phyloP scores from a whole-genome alignment of 2,329 filamentous ascomycete species.

The Aureobasidium leucospermi region DNA sequence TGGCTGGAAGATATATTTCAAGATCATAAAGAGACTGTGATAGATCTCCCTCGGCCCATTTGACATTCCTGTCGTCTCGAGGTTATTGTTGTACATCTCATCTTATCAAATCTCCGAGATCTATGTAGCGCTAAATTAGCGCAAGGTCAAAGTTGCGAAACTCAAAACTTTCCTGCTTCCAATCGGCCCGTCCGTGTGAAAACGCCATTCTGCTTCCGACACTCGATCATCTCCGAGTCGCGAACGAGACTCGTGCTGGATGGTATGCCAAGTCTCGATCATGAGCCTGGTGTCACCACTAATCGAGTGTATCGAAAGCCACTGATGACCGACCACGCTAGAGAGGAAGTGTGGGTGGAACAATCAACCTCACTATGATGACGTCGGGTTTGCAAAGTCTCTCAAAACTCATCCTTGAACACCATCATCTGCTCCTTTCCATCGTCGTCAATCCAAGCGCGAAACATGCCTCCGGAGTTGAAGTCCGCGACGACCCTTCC shows the following conservation, averaged over 20 bases:
- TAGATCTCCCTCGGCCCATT: not conserved
- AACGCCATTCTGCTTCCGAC: not conserved
- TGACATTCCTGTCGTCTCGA: not conserved
- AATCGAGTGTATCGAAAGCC: not conserved
- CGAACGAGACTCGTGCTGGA: slow-evolving; percentile 1
- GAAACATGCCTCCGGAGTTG: slow-evolving; percentile 84
- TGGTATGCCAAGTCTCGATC: not conserved
- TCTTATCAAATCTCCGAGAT: slow-evolving; percentile 10
- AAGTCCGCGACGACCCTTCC: slow-evolving; percentile 64
- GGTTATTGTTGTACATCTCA: not conserved
- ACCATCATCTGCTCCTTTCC: slow-evolving; percentile 53
- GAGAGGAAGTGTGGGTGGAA: too few species aligned
- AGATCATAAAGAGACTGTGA: too few species aligned
- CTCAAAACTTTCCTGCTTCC: not conserved
- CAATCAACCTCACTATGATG: not conserved
- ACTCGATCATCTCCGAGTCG: not conserved
- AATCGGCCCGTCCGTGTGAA: not conserved
- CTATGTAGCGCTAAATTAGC: not conserved
- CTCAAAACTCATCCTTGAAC: slow-evolving; percentile 40
- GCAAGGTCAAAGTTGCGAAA: not conserved
- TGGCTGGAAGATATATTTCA: too few species aligned
- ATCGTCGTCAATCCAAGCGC: slow-evolving; percentile 63
- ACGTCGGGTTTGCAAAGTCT: not conserved
- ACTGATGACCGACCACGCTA: not conserved
- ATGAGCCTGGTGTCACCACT: not conserved